Conservation (phyloP, 2,329 filamentous ascomycete genomes). For the Calonectria hongkongensis region DNA sequence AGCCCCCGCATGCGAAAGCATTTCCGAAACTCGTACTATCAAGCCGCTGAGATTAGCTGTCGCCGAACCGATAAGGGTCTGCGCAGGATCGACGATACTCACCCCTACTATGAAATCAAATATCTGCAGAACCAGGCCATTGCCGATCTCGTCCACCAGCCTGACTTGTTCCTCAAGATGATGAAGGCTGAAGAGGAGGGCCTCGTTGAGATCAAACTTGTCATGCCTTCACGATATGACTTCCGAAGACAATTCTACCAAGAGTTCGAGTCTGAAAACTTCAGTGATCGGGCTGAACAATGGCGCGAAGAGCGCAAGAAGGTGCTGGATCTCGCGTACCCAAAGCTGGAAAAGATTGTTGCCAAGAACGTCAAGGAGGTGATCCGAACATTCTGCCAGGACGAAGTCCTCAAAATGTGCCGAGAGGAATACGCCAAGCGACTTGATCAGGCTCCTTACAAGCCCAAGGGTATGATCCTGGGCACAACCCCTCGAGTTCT, state of each 20-base stretch:
- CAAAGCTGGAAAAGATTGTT: constrained; percentile 88
- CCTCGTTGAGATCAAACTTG: constrained; percentile 88
- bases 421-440: constrained; percentile 92
- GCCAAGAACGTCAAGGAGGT: constrained; percentile 96
- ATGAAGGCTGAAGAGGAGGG: constrained; percentile 97
- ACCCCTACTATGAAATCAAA: constrained; percentile 98
- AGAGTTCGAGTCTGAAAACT: constrained; percentile 95
- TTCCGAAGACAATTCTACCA: constrained; percentile 86
- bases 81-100: constrained; percentile 93
- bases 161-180: constrained; percentile 97
- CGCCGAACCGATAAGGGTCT: constrained; percentile 94
- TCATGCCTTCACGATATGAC: constrained; percentile 83
- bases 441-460: constrained; percentile 96
- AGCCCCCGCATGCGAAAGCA: constrained; percentile 93
- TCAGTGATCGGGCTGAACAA: constrained; percentile 93
- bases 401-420: constrained; percentile 90
- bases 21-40: constrained; percentile 88
- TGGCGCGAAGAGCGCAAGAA: constrained; percentile 94
- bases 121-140: constrained; percentile 95
- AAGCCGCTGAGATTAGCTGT: constrained; percentile 89
- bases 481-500: constrained; percentile 93
- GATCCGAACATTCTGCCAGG: constrained; percentile 94
- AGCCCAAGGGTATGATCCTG: constrained; percentile 92
- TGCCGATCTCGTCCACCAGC: constrained; percentile 85
- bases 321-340: constrained; percentile 86